A percentile compares a stretch with the other conserved stretches of the same genome.
Conservation (phyloP, 805 yeast species). For the Ogataea neopini region DNA sequence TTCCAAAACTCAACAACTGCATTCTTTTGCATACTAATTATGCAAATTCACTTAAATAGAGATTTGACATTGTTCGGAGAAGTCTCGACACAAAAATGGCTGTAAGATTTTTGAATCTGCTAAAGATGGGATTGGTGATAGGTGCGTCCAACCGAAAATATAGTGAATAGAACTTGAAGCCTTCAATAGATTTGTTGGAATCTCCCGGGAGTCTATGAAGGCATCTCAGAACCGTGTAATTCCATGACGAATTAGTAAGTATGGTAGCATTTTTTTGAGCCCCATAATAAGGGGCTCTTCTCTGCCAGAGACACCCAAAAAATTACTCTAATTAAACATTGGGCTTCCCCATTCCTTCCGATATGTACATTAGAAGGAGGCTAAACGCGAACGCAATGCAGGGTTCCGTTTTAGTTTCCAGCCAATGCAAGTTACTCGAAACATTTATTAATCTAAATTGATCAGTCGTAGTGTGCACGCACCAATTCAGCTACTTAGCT, state of each 20-base stretch:
- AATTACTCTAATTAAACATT: background rate
- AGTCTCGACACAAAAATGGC: background rate
- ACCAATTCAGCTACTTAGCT: background rate
- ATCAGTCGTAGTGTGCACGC: background rate
- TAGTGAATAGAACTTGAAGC: no score
- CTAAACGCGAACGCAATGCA: background rate
- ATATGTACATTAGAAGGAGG: background rate
- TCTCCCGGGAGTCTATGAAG: background rate
- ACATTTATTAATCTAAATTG: background rate
- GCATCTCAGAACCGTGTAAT: background rate
- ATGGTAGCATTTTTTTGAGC: background rate
- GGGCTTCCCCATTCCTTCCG: background rate
- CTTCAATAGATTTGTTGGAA: no score
- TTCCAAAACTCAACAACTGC: background rate
- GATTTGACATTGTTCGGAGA: background rate
- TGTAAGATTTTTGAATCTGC: background rate
- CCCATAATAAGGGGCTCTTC: background rate
- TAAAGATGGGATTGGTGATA: background rate
- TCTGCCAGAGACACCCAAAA: background rate
- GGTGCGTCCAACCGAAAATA: no score
- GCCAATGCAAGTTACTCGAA: background rate
- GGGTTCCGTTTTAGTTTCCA: background rate
- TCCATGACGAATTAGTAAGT: background rate
- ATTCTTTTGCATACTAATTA: background rate
- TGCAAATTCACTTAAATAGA: background rate